Conservation (phyloP, 2,329 filamentous ascomycete species). For the Myriosclerotinia curreyana region DNA sequence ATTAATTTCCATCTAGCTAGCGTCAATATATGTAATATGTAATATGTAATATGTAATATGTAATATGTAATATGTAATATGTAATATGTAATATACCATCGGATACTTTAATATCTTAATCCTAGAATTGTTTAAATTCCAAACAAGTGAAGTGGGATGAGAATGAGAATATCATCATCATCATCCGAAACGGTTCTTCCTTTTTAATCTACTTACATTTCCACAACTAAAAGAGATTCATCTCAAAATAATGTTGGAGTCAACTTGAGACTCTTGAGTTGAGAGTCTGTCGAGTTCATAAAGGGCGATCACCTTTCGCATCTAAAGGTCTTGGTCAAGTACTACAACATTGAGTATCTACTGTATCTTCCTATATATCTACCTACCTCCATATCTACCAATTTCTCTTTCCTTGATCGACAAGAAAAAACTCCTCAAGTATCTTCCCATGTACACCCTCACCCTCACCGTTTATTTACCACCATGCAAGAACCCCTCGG, state of each 20-base stretch:
- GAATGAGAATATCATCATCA: too few species aligned
- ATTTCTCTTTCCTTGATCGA: not conserved
- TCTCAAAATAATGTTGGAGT: too few species aligned
- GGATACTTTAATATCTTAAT: not conserved
- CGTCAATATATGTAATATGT: too few species aligned
- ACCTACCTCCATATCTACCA: not conserved
- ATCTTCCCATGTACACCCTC: not conserved
- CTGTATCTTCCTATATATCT: too few species aligned
- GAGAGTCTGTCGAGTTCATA: not conserved
- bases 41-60: too few species aligned
- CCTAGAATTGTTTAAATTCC: not conserved
- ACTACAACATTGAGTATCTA: not conserved
- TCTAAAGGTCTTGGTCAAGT: not conserved
- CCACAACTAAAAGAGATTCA: too few species aligned
- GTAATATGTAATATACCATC: not conserved
- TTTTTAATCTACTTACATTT: not conserved
- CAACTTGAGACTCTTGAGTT: too few species aligned
- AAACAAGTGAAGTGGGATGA: not conserved
- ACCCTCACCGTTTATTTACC: not conserved
- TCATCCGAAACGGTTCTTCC: not conserved
- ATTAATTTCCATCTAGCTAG: too few species aligned
- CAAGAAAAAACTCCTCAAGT: not conserved
- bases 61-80: too few species aligned
- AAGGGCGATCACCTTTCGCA: not conserved
- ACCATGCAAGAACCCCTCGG: slow-evolving; percentile 13